Base-by-base conservation (phyloP, 805 yeast species). In the Metschnikowia kofuensis region DNA sequence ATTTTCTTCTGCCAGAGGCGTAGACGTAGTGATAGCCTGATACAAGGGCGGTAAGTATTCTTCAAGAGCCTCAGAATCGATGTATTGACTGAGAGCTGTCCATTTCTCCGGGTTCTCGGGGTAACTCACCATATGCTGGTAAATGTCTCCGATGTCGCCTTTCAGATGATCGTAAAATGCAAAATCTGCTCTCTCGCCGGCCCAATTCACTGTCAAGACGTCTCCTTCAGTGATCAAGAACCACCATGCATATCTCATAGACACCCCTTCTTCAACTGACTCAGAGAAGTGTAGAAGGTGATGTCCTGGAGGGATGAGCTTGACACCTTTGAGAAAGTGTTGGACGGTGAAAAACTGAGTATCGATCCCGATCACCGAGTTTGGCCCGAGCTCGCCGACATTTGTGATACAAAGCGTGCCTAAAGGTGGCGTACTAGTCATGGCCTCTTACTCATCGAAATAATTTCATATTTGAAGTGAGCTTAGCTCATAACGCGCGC, bases 241-340 rank as follows among this genome's bases (percentile, higher is more conserved):
- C 84, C 85, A 47, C 60, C 54, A 48, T 74, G 68, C 55, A 68
- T 63, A 55, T 69, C 79, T 36, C 45, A 64, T 45, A 57, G 56
- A 45, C 7, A 45, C 47, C n/a, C 59, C 59, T 14, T 48, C 45
- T 10, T 45, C 48, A 9, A 45, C 48, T 7, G 58, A 44, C 14
- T 31, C 45, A 12, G 58, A 76, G 64, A 77, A 74, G 61, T 84
- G 88, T 11, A 83, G 54, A 1, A 81, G 62, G 61, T 84, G 89
- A 0, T 73, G 41, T 0, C 88, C 88, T 4, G 60, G 49, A 0
- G 79, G 73, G 4, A 84, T 65, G 14, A 65, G 61, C 53, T 80
- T 81, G 52, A 84, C 70, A 1, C 88, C 88, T 48, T 63, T 67
- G 26, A 79, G 65, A 2, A 64, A 47, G 9, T 61, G 50, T 27